phyloP scores from a whole-genome alignment of 2,329 filamentous ascomycete species.

The Iodosphaeria phyllophila region DNA sequence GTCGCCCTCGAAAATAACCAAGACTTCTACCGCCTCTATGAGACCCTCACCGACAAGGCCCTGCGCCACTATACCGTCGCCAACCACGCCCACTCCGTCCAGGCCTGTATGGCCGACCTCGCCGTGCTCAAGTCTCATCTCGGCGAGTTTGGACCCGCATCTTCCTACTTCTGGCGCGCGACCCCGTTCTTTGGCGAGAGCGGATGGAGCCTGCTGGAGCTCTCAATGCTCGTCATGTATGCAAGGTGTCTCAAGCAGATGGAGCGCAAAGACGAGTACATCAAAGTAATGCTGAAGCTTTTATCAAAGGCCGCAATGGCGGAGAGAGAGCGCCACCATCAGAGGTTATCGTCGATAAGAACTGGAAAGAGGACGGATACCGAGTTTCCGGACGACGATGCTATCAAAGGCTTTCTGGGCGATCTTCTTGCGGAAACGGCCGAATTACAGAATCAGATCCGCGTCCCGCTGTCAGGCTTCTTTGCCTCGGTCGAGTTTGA shows the following conservation, averaged over 20 bases:
- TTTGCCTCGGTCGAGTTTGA: slow-evolving; percentile 53
- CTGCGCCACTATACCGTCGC: slow-evolving; percentile 70
- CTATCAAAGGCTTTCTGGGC: slow-evolving; percentile 27
- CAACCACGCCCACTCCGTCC: slow-evolving; percentile 57
- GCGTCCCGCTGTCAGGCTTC: slow-evolving; percentile 51
- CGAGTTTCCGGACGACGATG: slow-evolving; percentile 13
- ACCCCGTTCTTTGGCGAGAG: slow-evolving; percentile 62
- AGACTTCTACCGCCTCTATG: slow-evolving; percentile 48
- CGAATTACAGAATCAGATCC: slow-evolving; percentile 35
- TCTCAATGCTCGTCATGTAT: slow-evolving; percentile 75
- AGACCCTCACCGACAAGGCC: slow-evolving; percentile 68
- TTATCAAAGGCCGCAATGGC: slow-evolving; percentile 45
- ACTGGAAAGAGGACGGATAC: slow-evolving; percentile 16
- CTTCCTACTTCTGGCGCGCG: slow-evolving; percentile 59
- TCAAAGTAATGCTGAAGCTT: slow-evolving; percentile 56
- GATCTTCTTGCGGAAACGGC: slow-evolving; percentile 27
- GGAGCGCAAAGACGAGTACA: slow-evolving; percentile 59
- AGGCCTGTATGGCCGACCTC: slow-evolving; percentile 66
- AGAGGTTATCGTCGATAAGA: slow-evolving; percentile 17
- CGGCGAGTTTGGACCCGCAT: slow-evolving; percentile 54
- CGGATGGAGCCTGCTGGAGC: slow-evolving; percentile 63
- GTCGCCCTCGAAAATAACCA: slow-evolving; percentile 41
- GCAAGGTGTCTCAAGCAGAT: slow-evolving; percentile 64
- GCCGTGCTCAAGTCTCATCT: slow-evolving; percentile 67
- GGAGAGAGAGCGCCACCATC: slow-evolving; percentile 27